These are phyloP conservation scores for Cavenderia fasciculata DNA, from an alignment of 78 protist genomes.

Conservation along the genomic window DNA sequence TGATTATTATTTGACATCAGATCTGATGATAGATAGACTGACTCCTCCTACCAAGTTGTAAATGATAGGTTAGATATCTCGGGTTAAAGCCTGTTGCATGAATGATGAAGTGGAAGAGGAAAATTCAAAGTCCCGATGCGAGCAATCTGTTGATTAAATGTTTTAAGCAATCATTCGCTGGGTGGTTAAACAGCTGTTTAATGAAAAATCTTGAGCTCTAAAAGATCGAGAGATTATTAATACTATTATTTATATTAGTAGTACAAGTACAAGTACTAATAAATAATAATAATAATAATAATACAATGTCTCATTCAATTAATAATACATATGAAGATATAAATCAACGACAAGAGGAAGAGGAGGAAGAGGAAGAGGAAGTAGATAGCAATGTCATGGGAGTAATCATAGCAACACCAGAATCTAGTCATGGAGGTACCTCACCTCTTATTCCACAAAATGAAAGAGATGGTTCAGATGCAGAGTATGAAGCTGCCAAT, in stretches of 20 bases:
- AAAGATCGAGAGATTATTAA: not conserved
- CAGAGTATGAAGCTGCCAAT: not conserved
- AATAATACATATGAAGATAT: not conserved
- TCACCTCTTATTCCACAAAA: too few species aligned
- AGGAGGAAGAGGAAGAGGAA: slow-evolving; percentile 6
- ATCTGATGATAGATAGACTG: too few species aligned
- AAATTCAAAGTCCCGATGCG: not conserved
- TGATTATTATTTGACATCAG: too few species aligned
- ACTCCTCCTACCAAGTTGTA: too few species aligned
- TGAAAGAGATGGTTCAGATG: not conserved
- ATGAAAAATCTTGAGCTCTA: too few species aligned
- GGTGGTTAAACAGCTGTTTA: too few species aligned
- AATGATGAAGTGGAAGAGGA: not conserved
- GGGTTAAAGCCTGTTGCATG: too few species aligned
- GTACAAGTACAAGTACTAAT: not conserved
- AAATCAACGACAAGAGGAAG: not conserved
- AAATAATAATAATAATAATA: not conserved
- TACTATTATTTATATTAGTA: not conserved
- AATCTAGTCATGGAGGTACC: too few species aligned
- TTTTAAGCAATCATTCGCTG: too few species aligned
- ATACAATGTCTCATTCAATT: not conserved
- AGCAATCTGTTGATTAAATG: too few species aligned
- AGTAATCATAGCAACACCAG: not conserved
- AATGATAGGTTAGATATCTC: too few species aligned
- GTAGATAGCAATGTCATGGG: not conserved